Base-by-base conservation (phyloP, 768 basidiomycete genomes). In the Rhodotorula graminis region DNA sequence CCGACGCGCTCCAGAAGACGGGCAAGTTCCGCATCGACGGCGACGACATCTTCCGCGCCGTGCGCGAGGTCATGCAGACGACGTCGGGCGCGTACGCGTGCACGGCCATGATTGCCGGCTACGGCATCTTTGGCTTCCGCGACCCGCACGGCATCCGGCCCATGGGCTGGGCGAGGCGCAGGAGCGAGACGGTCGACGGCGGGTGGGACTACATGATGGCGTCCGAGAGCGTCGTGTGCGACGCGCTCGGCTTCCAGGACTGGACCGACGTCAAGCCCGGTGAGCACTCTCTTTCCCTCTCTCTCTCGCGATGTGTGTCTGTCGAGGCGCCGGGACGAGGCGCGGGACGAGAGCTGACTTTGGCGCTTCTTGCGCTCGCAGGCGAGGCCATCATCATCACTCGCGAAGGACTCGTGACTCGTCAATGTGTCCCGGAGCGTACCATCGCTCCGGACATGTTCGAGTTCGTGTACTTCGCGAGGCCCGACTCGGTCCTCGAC, bases 1-100 rank as follows among this genome's bases (percentile, higher is more conserved):
- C 96, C 65, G 88, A 98, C 84, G 94, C 95, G 78, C 87, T 99
- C 27, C 96, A 99, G 79, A 89, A 97, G 81, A 98, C 95, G 18
- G 96, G 95, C 67, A 99, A 99, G 82, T 94, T 97, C 82, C 91
- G 81, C 72, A 99, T 98, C 84, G 98, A 98, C 80, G 95, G 97
- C 80, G 96, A 99, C 77, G 96, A 99, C 82, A 96, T 99, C 76
- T 98, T 99, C 82, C 91, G 88, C 25, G 95, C 96, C 46, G 88
- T 97, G 65, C 86, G 90, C 21, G 90, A 90, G 14, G 86, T 97
- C 81, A 97, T 93, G 89, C 83, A 85, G 69, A 89, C 92, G 74
- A 89, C 89, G 80, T 89, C 86, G 78, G 96, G 96, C 61, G 95
- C 93, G 4, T 99, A 98, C 81, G 95, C 94, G 2, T 97, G 94